Percentiles rank a stretch among this genome's conserved stretches.
phyloP scores from a whole-genome alignment of 768 basidiomycete species.

The Dioszegia hungarica region DNA sequence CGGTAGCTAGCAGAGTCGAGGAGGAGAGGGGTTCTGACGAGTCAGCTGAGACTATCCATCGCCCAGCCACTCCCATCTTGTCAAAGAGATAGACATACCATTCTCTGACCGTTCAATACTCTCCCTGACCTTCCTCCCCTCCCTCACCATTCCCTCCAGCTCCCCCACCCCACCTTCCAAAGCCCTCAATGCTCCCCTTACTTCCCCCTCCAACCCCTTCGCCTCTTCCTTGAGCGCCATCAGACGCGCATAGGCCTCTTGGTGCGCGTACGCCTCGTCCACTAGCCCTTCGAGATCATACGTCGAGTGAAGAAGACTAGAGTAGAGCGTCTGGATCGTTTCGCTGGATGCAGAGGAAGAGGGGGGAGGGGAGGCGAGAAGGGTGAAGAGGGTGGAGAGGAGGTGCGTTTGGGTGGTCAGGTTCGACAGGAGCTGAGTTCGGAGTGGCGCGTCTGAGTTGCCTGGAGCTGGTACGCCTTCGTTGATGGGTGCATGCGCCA shows the following conservation, averaged over 20 bases:
- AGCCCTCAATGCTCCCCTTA: conserved; percentile 14
- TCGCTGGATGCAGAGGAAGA: not conserved
- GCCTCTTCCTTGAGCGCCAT: conserved; percentile 18
- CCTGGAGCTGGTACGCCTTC: not conserved
- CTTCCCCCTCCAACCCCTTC: conserved; percentile 19
- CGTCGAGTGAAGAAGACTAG: conserved; percentile 12
- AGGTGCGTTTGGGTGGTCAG: conserved; percentile 26
- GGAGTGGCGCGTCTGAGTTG: conserved; percentile 7
- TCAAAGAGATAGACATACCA: conserved; percentile 20
- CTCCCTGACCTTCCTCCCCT: conserved; percentile 9
- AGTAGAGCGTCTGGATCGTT: conserved; percentile 9
- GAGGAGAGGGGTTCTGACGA: conserved; percentile 20
- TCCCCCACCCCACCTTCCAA: conserved; percentile 25
- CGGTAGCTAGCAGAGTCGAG: conserved; percentile 22
- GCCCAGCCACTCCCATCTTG: no score
- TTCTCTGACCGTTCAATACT: conserved; percentile 20
- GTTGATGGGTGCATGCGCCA: not conserved
- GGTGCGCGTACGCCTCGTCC: conserved; percentile 23
- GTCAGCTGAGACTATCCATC: not conserved
- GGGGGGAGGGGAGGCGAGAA: conserved; percentile 8
- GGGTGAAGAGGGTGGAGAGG: conserved; percentile 31
- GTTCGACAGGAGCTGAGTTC: conserved; percentile 22
- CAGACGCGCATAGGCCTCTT: conserved; percentile 17
- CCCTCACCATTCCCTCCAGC: conserved; percentile 26
- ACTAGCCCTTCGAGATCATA: conserved; percentile 20